Evolutionary conservation across 2,329 filamentous ascomycete species (phyloP), one percentile per base, ranked within the genome.

Genomic region (Aspergillus persii): DNA sequence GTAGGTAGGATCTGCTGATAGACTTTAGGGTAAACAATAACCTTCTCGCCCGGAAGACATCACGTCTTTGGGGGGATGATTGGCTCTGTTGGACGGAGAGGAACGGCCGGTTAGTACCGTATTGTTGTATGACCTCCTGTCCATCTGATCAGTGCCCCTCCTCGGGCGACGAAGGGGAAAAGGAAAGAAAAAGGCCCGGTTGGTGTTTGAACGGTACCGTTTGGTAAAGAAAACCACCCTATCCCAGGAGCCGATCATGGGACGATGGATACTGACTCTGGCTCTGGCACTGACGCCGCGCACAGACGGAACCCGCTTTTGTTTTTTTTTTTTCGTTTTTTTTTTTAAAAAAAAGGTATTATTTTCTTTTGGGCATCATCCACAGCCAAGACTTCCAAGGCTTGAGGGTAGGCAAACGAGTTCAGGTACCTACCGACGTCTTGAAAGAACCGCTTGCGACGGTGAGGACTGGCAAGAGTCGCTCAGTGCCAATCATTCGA

Each of bases 71-170:
- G 15, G 48, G 50, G 46, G 65, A 54, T 58, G 59, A 64, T 66
- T 66, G 64, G 62, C 30, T 31, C n/a, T 60, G 55, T 27, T 44
- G 31, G 54, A 49, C 60, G 46, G 50, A 60, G 57, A 54, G 50
- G 57, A 48, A 48, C 39, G 56, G 54, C 56, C 50, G 30, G 47
- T 56, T 57, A 48, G 54, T 63, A 60, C 53, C 26, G 33, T 60
- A 56, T 58, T 63, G 61, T 58, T 63, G 61, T 63, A 63, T 63
- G 61, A 63, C 61, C 30, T 53, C 50, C 29, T 55, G 61, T 61
- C 53, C 64, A 63, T 64, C 61, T 65, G 63, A 65, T 63, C 63
- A 58, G 31, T 47, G 30, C 23, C 48, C 39, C 48, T 57, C 46
- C 26, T 27, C 33, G 7, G 33, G 33, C 9, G 30, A 31, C 30